These are phyloP conservation scores for Sabuloglossum arenarium DNA, from an alignment of 495 filamentous ascomycete species.

Conservation along the genomic window DNA sequence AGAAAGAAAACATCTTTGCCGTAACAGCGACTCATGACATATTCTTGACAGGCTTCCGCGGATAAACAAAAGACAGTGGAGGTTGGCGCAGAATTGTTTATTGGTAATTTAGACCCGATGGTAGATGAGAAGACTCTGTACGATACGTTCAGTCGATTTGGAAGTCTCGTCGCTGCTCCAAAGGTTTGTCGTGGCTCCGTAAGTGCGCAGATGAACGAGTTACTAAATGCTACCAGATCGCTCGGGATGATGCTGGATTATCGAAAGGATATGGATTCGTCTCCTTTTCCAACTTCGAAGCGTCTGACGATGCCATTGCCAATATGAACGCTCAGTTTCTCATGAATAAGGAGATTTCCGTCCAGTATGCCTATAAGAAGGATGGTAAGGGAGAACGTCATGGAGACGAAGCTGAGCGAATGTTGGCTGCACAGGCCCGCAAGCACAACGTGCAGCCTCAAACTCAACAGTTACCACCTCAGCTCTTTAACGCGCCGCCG, in stretches of 20 bases:
- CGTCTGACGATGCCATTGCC: constrained; percentile 72
- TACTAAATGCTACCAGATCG: constrained; percentile 32
- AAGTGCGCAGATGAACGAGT: neutral
- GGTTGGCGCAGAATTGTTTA: constrained; percentile 91
- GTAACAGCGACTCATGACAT: neutral
- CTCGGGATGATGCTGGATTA: constrained; percentile 74
- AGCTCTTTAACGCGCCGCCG: constrained; percentile 24
- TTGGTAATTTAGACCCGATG: constrained; percentile 88
- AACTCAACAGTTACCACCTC: constrained; percentile 31
- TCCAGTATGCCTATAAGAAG: constrained; percentile 99
- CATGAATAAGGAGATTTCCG: constrained; percentile 86
- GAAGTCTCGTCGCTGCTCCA: constrained; percentile 57
- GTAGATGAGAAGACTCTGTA: constrained; percentile 94
- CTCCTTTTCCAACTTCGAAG: constrained; percentile 85
- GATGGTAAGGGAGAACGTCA: constrained; percentile 95
- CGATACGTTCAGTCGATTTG: constrained; percentile 92
- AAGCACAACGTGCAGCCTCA: constrained; percentile 78
- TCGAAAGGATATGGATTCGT: constrained; percentile 96
- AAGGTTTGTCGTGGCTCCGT: constrained; percentile 30
- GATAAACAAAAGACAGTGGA: constrained; percentile 95
- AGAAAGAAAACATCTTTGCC: too few relatives aligned
- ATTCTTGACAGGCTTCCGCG: constrained; percentile 36
- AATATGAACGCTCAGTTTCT: constrained; percentile 95
- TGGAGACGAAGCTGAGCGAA: constrained; percentile 83
- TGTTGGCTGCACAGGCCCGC: constrained; percentile 78